Evolutionary conservation across 176 grass and related monocot genomes (phyloP), one percentile per base, ranked within the genome.

Genomic region (Elaeis guineensis): DNA sequence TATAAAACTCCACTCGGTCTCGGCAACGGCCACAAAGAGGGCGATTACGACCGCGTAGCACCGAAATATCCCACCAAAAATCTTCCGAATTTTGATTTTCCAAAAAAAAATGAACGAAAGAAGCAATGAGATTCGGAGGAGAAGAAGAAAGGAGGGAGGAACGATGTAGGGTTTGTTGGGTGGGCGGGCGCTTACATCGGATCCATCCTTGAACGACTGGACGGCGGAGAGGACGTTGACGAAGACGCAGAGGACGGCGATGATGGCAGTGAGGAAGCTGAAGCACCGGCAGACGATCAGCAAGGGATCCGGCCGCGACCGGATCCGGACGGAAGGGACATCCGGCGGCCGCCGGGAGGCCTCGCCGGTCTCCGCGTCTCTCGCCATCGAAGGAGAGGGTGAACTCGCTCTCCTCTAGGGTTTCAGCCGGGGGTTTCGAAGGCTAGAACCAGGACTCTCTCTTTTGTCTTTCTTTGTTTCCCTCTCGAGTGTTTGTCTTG

Each of bases 261-360:
- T 77, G 64, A 80, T 54, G 25, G 83, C 92, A 22, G 87, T 97
- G 77, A 97, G 53, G 66, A 97, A 55, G 63, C 81, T 73, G 78
- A 97, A 97, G 92, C 80, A 90, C 19, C 84, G 51, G 78, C 92
- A 97, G 18, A 90, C 73, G 64, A 97, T 54, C 61, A 97, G 80
- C 26, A 97, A 60, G 18, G 87, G 86, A 78, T 96, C 92, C 32
- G 87, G 56, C 55, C 51, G 23, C 16, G 39, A 2, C 15, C 78
- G 59, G 19, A 65, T 57, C 30, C 67, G 49, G 14, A 35, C 0
- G 19, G 52, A 2, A 17, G 73, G 49, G 3, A 56, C 55, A 44
- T 8, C 30, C 49, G 3, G 48, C 55, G 26, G 57, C 12, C 35
- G 67, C 17, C 2, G 63, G 24, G 72, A 77, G 28, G 60, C 28